Percentiles rank a stretch among this genome's conserved stretches.
Conservation (phyloP, 1,284 basidiomycete species). For the Chalciporus sp. region DNA sequence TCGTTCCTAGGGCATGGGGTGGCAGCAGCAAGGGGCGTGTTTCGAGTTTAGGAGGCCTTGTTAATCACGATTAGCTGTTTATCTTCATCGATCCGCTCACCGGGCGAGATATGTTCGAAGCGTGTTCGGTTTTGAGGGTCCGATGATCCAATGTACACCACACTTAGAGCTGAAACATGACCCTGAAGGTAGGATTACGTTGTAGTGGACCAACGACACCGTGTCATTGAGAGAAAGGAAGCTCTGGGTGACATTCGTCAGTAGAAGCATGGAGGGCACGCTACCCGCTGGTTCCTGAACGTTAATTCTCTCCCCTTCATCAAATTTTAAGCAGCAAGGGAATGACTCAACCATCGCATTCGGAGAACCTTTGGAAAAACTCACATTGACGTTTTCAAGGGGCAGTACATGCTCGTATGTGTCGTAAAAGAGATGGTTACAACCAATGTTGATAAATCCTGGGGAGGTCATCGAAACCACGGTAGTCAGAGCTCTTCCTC, state of each 20-base stretch:
- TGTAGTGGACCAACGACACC: constrained; percentile 29
- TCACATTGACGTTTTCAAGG: constrained; percentile 7
- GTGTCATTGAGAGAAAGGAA: constrained; percentile 8
- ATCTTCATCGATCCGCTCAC: constrained; percentile 16
- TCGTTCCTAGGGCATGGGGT: constrained; percentile 3
- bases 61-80: neutral
- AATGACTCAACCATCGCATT: neutral
- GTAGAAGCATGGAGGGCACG: neutral
- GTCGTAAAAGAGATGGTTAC: constrained; percentile 2
- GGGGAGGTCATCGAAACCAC: neutral
- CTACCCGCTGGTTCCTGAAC: constrained; percentile 6
- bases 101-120: constrained; percentile 10
- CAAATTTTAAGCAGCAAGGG: neutral
- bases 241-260: neutral
- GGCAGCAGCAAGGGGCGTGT: neutral
- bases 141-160: neutral
- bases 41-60: constrained; percentile 1
- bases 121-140: neutral
- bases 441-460: constrained; percentile 3
- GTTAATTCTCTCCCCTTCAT: neutral
- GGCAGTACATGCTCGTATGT: constrained; percentile 2
- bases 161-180: neutral
- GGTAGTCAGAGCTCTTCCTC: constrained; percentile 32
- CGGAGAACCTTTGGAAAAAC: neutral
- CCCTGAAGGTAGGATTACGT: neutral